Evolutionary conservation across 805 yeast species (phyloP).

Genomic region (Vanderwaltozyma yarrowii): DNA sequence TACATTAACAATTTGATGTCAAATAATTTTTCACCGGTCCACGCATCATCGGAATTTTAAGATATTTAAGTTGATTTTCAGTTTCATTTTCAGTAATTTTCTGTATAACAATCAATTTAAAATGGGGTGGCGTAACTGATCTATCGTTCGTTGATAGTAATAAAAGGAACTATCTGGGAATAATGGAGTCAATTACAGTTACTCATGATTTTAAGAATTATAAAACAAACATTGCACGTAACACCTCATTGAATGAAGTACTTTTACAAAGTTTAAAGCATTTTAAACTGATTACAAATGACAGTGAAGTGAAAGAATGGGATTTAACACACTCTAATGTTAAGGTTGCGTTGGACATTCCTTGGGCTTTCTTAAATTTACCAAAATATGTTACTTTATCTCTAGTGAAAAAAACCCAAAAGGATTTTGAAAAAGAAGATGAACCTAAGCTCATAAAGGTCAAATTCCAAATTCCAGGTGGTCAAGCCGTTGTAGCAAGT

Average conservation of each 20-base stretch:
- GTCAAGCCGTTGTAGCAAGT: constrained; percentile 17
- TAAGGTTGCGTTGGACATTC: constrained; percentile 31
- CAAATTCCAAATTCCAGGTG: constrained; percentile 23
- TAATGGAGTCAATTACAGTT: constrained; percentile 32
- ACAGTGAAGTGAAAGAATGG: constrained; percentile 13
- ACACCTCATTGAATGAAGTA: constrained; percentile 31
- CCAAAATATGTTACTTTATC: constrained; percentile 37
- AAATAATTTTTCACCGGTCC: too few species aligned
- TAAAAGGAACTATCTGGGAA: too few species aligned
- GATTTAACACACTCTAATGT: constrained; percentile 24
- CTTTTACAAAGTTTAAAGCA: constrained; percentile 28
- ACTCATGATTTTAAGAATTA: constrained; percentile 27
- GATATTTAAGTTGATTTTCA: too few species aligned
- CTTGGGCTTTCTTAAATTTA: constrained; percentile 34
- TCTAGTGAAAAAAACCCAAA: constrained; percentile 8
- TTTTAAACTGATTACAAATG: constrained; percentile 25
- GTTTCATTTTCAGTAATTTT: too few species aligned
- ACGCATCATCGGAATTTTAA: too few species aligned
- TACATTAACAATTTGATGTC: too few species aligned
- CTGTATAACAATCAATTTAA: too few species aligned
- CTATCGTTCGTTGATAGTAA: too few species aligned
- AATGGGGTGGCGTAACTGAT: too few species aligned
- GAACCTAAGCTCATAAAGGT: constrained; percentile 17
- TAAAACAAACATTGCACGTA: constrained; percentile 29
- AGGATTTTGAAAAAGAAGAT: background rate